Evolutionary conservation across 2,329 filamentous ascomycete genomes (phyloP), one percentile per base, ranked within the genome.

Genomic region (Endocalyx cinctus): DNA sequence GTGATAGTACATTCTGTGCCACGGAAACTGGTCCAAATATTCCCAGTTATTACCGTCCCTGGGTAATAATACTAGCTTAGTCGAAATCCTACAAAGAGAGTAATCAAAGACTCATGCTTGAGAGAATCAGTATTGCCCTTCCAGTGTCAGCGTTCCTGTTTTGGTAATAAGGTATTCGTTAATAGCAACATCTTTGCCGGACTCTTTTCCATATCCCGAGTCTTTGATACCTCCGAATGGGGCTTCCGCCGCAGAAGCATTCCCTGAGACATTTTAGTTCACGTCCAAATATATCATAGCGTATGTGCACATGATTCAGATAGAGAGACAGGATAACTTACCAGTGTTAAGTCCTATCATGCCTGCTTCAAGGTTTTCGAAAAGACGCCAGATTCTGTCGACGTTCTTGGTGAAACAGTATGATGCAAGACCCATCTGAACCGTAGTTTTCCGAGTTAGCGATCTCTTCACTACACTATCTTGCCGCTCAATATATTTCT

Each of bases 391-490:
- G 34, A 70, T 61, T 2, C 75, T 64, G 47, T 77, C 71, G 8
- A 75, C 59, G 44, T 78, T 72, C 59, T 76, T 75, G 5, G 74
- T 78, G 53, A 77, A 77, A 43, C 69, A 69, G 38, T 77, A 76
- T 28, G 67, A 71, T 3, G 74, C 70, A 25, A 79, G 61, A 5
- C 76, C 76, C 70, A 79, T 77, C 52, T 54, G 17, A 2, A 19
- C 20, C n/a, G n/a, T n/a, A n/a, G n/a, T n/a, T n/a, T n/a, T n/a
- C n/a, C n/a, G n/a, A n/a, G n/a, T n/a, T n/a, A n/a, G n/a, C n/a
- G n/a, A n/a, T n/a, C n/a, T n/a, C n/a, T n/a, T n/a, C n/a, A n/a
- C n/a, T n/a, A n/a, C n/a, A n/a, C n/a, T n/a, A n/a, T n/a, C n/a
- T n/a, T n/a, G n/a, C n/a, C n/a, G n/a, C n/a, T n/a, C n/a, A n/a